These are phyloP conservation scores for Septoria petroselini DNA, from an alignment of 2,329 filamentous ascomycete genomes.

Conservation along the genomic window DNA sequence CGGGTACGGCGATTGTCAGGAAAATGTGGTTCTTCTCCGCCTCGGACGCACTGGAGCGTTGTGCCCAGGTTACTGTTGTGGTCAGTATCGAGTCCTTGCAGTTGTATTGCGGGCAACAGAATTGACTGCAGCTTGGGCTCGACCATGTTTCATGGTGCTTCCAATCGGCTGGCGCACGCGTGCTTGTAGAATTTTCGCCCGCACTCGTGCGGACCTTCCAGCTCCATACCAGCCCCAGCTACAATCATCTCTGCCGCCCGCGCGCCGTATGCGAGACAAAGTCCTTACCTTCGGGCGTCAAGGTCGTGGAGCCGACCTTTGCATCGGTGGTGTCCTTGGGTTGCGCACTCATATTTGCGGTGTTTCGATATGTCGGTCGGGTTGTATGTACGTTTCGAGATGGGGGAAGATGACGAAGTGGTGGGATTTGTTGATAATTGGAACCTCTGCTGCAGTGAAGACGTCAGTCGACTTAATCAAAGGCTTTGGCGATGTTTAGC, in stretches of 20 bases:
- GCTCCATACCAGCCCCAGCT: not conserved
- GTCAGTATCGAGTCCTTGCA: slow-evolving; percentile 23
- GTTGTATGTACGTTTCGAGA: no score
- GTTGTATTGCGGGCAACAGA: not conserved
- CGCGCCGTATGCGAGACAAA: not conserved
- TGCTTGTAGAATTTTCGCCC: no score
- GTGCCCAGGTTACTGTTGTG: slow-evolving; percentile 84
- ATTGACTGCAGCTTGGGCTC: not conserved
- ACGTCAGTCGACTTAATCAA: not conserved
- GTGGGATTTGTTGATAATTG: not conserved
- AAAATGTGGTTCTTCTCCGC: slow-evolving; percentile 90
- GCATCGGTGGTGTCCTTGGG: slow-evolving; percentile 38
- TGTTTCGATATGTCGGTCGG: slow-evolving; percentile 15
- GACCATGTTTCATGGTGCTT: not conserved
- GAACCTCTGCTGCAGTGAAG: not conserved
- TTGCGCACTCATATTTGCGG: slow-evolving; percentile 31
- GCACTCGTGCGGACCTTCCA: not conserved
- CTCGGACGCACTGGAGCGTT: slow-evolving; percentile 81
- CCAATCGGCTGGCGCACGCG: not conserved
- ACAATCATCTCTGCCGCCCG: not conserved
- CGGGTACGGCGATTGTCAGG: slow-evolving; percentile 84
- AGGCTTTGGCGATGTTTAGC: slow-evolving; percentile 9
- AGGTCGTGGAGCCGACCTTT: slow-evolving; percentile 36
- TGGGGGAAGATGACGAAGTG: no score
- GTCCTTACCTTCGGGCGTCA: slow-evolving; percentile 39